Conservation (phyloP, 371 early-diverging fungal species). For the Actinomortierella ambigua region DNA sequence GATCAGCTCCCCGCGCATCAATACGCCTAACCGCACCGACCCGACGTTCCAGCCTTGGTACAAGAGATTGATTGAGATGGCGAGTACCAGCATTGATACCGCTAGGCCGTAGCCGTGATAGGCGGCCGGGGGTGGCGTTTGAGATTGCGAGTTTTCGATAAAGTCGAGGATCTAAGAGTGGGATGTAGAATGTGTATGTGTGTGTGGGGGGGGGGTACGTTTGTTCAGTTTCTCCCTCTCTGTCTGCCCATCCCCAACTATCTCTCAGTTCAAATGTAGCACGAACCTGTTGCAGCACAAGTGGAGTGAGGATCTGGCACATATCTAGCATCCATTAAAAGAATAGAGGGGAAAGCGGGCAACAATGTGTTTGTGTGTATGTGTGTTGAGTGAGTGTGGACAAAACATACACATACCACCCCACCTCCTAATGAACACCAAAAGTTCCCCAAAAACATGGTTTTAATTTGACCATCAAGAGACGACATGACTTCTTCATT, state of each 20-base stretch:
- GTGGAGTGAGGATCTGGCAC: slow-evolving; percentile 7
- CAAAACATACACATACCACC: too few relatives aligned
- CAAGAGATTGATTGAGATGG: slow-evolving; percentile 7
- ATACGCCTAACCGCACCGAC: slow-evolving; percentile 43
- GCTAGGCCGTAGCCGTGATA: slow-evolving; percentile 16
- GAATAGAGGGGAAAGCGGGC: background rate
- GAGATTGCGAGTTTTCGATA: slow-evolving; percentile 10
- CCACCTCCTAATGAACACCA: too few relatives aligned
- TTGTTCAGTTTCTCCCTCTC: too few relatives aligned
- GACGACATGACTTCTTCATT: too few relatives aligned
- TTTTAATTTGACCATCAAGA: too few relatives aligned
- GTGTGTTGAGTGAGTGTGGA: too few relatives aligned
- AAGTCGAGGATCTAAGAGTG: slow-evolving; percentile 8
- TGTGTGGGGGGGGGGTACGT: too few relatives aligned
- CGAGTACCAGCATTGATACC: slow-evolving; percentile 12
- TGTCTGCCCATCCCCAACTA: too few relatives aligned
- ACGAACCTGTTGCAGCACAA: background rate
- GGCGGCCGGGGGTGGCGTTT: slow-evolving; percentile 9
- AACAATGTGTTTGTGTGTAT: background rate
- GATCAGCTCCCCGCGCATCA: slow-evolving; percentile 52
- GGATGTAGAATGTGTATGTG: background rate
- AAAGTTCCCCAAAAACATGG: too few relatives aligned
- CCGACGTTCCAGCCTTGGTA: slow-evolving; percentile 20
- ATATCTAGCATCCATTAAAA: too few relatives aligned
- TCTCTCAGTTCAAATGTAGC: too few relatives aligned